Conservation (phyloP, 2,329 filamentous ascomycete species). For the Exophiala oligosperma region DNA sequence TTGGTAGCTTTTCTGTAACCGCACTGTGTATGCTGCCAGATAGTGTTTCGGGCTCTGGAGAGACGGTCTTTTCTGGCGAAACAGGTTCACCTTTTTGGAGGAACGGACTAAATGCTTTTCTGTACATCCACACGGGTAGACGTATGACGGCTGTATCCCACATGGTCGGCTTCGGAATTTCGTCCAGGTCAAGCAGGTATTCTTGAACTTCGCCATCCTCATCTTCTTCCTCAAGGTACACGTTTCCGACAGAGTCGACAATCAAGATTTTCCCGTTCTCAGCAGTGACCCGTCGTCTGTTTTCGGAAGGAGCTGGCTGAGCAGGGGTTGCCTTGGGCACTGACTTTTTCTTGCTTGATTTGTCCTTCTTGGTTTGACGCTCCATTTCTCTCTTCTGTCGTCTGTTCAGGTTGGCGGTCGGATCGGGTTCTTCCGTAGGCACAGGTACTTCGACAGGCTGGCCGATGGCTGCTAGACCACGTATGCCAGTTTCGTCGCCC, state of each 20-base stretch:
- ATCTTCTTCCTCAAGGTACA: slow-evolving; percentile 89
- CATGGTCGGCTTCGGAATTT: slow-evolving; percentile 75
- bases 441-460: slow-evolving; percentile 35
- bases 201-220: slow-evolving; percentile 82
- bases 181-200: slow-evolving; percentile 84
- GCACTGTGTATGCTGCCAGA: slow-evolving; percentile 2
- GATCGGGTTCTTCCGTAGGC: slow-evolving; percentile 47
- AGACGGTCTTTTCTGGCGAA: slow-evolving; percentile 5
- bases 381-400: slow-evolving; percentile 87
- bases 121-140: slow-evolving; percentile 73
- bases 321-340: slow-evolving; percentile 37
- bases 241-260: slow-evolving; percentile 87
- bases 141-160: slow-evolving; percentile 80
- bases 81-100: slow-evolving; percentile 46
- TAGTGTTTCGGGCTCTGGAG: slow-evolving; percentile 6
- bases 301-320: slow-evolving; percentile 65
- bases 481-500: slow-evolving; percentile 73
- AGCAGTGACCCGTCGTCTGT: slow-evolving; percentile 83
- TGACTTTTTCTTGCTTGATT: slow-evolving; percentile 49
- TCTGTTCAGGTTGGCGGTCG: slow-evolving; percentile 69
- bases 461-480: slow-evolving; percentile 67
- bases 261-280: slow-evolving; percentile 95
- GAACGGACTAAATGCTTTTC: slow-evolving; percentile 50
- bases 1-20: slow-evolving; percentile 12
- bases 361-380: slow-evolving; percentile 72